phyloP scores from a whole-genome alignment of 2,329 filamentous ascomycete species.

The Penicillium sp. region DNA sequence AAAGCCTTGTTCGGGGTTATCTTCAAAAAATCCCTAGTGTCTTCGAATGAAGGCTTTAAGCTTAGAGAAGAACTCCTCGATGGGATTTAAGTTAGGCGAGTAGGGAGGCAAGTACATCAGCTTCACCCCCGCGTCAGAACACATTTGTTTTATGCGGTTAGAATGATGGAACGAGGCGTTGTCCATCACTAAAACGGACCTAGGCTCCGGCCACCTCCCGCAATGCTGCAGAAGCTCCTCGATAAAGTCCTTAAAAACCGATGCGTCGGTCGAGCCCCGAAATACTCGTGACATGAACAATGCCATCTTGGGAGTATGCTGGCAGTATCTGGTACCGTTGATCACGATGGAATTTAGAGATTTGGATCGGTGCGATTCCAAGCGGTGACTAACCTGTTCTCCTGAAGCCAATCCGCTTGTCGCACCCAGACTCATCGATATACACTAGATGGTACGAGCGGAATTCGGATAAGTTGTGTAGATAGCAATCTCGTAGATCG shows the following conservation, averaged over 20 bases:
- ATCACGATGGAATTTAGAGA: slow-evolving; percentile 2
- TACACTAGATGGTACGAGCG: not conserved
- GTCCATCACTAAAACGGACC: too few species aligned
- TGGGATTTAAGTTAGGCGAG: slow-evolving; percentile 37
- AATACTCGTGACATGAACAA: not conserved
- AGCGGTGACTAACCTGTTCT: not conserved
- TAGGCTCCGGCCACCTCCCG: slow-evolving; percentile 3
- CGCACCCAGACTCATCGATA: too few species aligned
- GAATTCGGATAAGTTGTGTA: not conserved
- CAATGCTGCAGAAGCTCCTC: slow-evolving; percentile 2
- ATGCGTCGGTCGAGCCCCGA: not conserved
- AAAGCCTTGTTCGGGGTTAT: not conserved
- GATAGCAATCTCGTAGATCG: not conserved
- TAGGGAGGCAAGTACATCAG: slow-evolving; percentile 30
- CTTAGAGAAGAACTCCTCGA: slow-evolving; percentile 37
- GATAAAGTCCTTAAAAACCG: not conserved
- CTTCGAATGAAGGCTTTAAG: slow-evolving; percentile 35
- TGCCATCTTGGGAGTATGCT: not conserved
- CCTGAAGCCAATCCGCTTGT: not conserved
- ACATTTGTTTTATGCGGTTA: not conserved
- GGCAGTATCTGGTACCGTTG: slow-evolving; percentile 1
- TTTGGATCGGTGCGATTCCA: not conserved
- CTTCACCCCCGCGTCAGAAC: not conserved
- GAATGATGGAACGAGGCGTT: not conserved
- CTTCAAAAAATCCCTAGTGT: not conserved